Evolutionary conservation across 1,139 yeast species (phyloP), one percentile per base, ranked within the genome.

Genomic region (Scheffersomyces lignicola): DNA sequence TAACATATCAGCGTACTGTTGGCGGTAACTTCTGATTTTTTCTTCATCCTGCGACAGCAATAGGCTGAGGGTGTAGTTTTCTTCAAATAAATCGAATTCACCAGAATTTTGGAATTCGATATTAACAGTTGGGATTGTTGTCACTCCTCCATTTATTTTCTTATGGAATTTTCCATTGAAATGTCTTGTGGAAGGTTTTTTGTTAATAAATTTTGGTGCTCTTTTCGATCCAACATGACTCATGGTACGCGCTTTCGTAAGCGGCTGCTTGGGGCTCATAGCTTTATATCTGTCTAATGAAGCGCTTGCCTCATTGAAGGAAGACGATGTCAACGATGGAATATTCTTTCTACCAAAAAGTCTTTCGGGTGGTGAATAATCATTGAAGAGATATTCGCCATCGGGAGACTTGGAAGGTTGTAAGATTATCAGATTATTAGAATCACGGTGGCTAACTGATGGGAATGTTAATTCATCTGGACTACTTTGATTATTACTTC

Each of bases 1-100:
- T 16, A 90, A 63, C 56, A 89, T 72, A n/a, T 83, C 77, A 0
- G 97, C 92, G 56, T 90, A 90, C 41, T 80, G 83, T 21, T 74
- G 71, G 28, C 96, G 62, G 54, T 84, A 86, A 10, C 56, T 48
- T 34, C 64, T 60, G 40, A 76, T 68, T 40, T 71, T 72, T 1
- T 54, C 60, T 18, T 65, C 67, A 35, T 75, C 73, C 18, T 70
- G 66, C 4, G 75, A 58, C 34, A 71, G 73, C 31, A 84, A 58
- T 29, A 81, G 57, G 2, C 75, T 58, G 29, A 62, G 56, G 2
- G 73, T 62, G 34, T 71, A 69, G 0, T 63, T 60, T 38, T 73
- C 73, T 32, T 78, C 78, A 40, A 63, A 69, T 13, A 76, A 56
- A 37, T 84, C 89, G 20, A 82, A 54, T 5, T 71, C 64, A n/a